Evolutionary conservation across 768 basidiomycete species (phyloP), one percentile per base, ranked within the genome.

Genomic region (Mycena vitilis): DNA sequence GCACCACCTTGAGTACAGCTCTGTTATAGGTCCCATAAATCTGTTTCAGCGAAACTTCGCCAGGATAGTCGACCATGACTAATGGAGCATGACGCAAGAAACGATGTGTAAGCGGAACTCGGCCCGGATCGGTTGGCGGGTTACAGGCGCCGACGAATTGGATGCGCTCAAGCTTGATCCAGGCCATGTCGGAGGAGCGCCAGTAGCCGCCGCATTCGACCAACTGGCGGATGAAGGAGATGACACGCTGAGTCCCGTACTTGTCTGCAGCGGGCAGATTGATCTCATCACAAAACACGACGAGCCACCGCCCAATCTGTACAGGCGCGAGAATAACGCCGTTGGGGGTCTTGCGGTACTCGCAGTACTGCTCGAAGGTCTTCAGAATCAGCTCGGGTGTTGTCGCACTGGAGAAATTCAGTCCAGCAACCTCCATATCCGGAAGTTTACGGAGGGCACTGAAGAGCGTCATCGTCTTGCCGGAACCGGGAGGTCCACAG

Each of bases 211-310:
- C 93, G 51, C 87, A 89, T 80, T 99, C 98, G 48, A 99, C 95
- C 37, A 99, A 88, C 78, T 99, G 98, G 61, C 98, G 92, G 69
- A 99, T 87, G 86, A 99, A 99, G 2, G 97, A 98, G 75, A 99
- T 99, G 75, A 99, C 98, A 30, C 95, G 89, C 78, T 99, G 98
- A 6, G 98, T 99, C 4, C 98, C 98, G 75, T 99, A 99, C 80
- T 96, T 97, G 84, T 99, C 98, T 11, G 91, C 86, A 18, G 98
- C 95, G 3, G 98, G 98, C 5, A 99, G 83, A 76, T 99, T 99
- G 85, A 99, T 99, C 80, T 99, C 98, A 78, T 99, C 98, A 78
- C 98, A 99, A 83, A 99, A 99, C n/a, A 99, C 92, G 40, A 99
- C 96, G 56, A 99, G 87, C 98, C 98, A 99, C 53, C 96, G 91